Conservation (phyloP, 2,329 filamentous ascomycete species). For the Trichophyton benhamiae region DNA sequence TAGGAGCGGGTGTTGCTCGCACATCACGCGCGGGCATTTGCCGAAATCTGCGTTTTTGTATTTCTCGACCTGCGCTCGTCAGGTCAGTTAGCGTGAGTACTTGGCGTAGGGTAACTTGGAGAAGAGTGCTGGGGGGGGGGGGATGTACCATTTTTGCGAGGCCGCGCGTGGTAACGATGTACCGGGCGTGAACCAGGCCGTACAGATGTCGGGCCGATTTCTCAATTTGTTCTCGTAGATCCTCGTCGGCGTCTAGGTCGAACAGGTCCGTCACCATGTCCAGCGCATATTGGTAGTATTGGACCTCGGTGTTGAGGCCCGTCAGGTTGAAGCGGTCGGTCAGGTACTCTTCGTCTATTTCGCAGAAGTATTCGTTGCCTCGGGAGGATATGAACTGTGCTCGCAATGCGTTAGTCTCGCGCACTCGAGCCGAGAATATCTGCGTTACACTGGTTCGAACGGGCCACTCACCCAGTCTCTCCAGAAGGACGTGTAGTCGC, state of each 20-base stretch:
- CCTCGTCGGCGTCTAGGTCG: conserved; percentile 95
- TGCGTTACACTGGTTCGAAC: neutral
- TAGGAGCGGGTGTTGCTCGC: conserved; percentile 80
- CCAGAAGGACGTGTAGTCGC: conserved; percentile 99
- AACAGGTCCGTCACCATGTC: conserved; percentile 97
- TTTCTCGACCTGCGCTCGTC: conserved; percentile 65
- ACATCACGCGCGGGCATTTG: conserved; percentile 93
- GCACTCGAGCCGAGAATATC: neutral
- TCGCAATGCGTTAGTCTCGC: neutral
- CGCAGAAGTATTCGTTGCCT: conserved; percentile 98
- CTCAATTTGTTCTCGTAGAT: conserved; percentile 95
- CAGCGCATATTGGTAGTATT: conserved; percentile 97
- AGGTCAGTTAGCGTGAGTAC: neutral
- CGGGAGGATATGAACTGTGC: conserved; percentile 87
- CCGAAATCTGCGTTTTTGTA: conserved; percentile 98
- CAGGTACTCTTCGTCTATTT: conserved; percentile 97
- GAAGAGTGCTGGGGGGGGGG: too few species aligned
- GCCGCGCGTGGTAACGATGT: conserved; percentile 90
- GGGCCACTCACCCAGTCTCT: conserved; percentile 74
- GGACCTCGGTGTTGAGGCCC: conserved; percentile 89
- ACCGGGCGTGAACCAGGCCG: conserved; percentile 87
- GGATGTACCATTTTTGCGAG: conserved; percentile 80
- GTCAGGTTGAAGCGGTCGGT: conserved; percentile 98
- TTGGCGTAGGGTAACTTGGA: neutral
- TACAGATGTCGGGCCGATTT: conserved; percentile 94